Conservation (phyloP, 495 filamentous ascomycete species). For the Trichoderma orchidacearum region DNA sequence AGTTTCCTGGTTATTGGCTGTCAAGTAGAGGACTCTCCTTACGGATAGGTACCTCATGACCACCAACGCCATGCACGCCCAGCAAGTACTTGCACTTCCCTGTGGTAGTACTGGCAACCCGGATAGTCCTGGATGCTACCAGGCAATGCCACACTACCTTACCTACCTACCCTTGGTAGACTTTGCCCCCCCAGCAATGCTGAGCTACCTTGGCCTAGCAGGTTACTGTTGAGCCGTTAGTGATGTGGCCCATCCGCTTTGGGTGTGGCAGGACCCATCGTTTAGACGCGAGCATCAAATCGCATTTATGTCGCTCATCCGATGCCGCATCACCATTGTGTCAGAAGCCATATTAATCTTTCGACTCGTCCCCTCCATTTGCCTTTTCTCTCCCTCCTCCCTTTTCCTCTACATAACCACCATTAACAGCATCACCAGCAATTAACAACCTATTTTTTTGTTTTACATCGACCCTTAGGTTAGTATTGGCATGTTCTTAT, state of each 20-base stretch:
- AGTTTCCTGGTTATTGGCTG: too few relatives aligned
- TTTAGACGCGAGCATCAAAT: not conserved
- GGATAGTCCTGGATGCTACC: too few relatives aligned
- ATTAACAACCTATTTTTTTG: conserved; percentile 3
- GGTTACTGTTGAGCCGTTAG: too few relatives aligned
- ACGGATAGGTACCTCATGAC: too few relatives aligned
- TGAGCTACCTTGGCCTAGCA: too few relatives aligned
- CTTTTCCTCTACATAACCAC: conserved; percentile 2
- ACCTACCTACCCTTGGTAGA: too few relatives aligned
- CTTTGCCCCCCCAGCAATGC: too few relatives aligned
- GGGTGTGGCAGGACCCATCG: not conserved
- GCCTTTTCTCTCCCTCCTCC: conserved; percentile 7
- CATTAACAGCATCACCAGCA: not conserved
- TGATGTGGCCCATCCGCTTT: not conserved
- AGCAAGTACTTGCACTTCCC: not conserved
- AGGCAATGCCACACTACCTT: too few relatives aligned
- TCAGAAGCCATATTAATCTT: conserved; percentile 13
- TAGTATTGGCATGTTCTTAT: not conserved
- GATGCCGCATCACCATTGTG: conserved; percentile 9
- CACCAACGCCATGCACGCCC: too few relatives aligned
- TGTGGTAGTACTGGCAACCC: not conserved
- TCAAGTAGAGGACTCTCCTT: too few relatives aligned
- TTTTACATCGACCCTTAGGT: not conserved
- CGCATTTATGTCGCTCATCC: conserved; percentile 21
- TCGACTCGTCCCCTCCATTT: conserved; percentile 11